These are phyloP conservation scores for Aegle marmelos DNA, from an alignment of 345 rosid genomes.

Conservation along the genomic window DNA sequence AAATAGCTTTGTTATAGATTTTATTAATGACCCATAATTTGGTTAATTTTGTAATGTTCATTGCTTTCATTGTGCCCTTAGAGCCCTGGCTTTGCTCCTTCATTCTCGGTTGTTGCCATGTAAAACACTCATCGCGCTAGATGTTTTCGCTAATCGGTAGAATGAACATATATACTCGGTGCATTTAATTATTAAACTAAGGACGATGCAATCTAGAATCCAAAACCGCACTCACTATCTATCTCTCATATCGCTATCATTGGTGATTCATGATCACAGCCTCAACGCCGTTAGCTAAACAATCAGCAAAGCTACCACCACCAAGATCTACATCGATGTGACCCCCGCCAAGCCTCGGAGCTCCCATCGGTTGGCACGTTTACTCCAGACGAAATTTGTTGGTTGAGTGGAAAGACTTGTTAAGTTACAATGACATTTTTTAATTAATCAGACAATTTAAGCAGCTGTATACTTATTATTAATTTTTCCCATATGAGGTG, in stretches of 20 bases:
- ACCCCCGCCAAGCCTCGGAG: not conserved
- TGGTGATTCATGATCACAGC: not conserved
- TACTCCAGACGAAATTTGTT: not conserved
- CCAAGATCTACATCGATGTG: not conserved
- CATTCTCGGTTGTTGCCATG: not conserved
- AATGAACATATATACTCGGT: not conserved
- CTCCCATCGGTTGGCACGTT: not conserved
- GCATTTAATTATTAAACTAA: not conserved
- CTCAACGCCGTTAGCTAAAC: conserved; percentile 5
- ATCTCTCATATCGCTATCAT: not conserved
- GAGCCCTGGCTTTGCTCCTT: not conserved
- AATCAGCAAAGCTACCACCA: not conserved
- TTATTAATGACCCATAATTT: too few species aligned
- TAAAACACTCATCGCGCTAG: not conserved
- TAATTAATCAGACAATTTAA: too few species aligned
- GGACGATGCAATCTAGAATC: conserved; percentile 4
- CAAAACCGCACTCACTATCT: not conserved
- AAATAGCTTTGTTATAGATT: too few species aligned
- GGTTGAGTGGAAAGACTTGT: not conserved
- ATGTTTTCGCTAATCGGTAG: not conserved
- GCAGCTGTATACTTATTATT: not conserved
- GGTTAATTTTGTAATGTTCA: too few species aligned
- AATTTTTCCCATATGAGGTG: not conserved
- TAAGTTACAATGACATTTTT: not conserved
- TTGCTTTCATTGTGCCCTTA: too few species aligned